Evolutionary conservation across 1,139 yeast species (phyloP), one percentile per base, ranked within the genome.

Genomic region (Chernovozyma aurita): DNA sequence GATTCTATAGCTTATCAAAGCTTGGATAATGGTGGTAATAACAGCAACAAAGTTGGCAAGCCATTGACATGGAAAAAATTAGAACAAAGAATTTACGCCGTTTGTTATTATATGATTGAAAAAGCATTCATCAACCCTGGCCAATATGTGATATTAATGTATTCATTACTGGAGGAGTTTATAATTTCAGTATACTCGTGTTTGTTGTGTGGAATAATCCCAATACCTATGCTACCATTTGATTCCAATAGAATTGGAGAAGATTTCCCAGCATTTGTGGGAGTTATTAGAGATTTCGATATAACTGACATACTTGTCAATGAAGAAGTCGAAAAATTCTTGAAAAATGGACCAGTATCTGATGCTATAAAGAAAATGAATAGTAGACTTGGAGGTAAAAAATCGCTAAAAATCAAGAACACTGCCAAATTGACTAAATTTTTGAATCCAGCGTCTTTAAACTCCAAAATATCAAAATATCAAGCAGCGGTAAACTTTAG

Each of bases 171-270:
- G 1, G 96, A 90, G 42, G 97, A 92, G 43, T 92, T 78, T 53
- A 78, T 84, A 6, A 78, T 86, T 30, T 87, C 95, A 1, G 69
- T 88, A 0, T 80, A 80, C 56, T 97, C 98, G 0, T 92, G 97
- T 55, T 73, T 92, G 54, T 61, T 83, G 42, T 74, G 90, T 43
- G 96, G 97, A 1, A 66, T 88, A 3, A 72, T 85, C 6, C 83
- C 92, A 0, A 77, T 92, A 13, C 96, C 97, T 0, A 59, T 92
- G 57, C 69, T 84, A 4, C 88, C 95, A 0, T 64, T 88, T 36
- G 90, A 85, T 47, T 71, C 80, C 9, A 74, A 73, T 35, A 65
- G 92, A 40, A 65, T 82, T 9, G 80, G 77, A 2, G 96, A 86
- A 50, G 97, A 92, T 53, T 70, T 81, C 18, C 78, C 80, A 1